Evolutionary conservation across 2,329 filamentous ascomycete genomes (phyloP).

Genomic region (Colletotrichum ledebouriae): DNA sequence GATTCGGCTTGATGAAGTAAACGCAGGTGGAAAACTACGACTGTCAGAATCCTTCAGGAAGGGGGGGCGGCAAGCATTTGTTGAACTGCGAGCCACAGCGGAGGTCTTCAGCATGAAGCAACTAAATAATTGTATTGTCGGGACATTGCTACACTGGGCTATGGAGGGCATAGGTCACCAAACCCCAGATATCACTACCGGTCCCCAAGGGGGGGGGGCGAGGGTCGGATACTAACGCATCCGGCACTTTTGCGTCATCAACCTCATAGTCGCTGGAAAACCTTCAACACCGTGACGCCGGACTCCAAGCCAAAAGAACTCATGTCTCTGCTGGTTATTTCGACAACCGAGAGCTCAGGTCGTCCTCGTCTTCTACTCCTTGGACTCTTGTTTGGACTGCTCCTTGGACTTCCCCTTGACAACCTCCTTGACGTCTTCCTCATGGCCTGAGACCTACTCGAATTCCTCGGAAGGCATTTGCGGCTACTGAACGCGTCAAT

Average conservation of each 20-base stretch:
- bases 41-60: not conserved
- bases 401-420: no score
- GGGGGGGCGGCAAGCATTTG: not conserved
- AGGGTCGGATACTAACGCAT: not conserved
- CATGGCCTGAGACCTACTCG: constrained; percentile 48
- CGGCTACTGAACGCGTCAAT: constrained; percentile 49
- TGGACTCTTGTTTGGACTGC: no score
- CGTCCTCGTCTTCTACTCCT: no score
- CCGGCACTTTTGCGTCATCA: constrained; percentile 23
- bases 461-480: constrained; percentile 62
- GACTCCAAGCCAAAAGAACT: constrained; percentile 24
- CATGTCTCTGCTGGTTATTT: not conserved
- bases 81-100: not conserved
- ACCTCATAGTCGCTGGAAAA: constrained; percentile 14
- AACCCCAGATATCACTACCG: not conserved
- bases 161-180: not conserved
- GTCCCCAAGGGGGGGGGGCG: not conserved
- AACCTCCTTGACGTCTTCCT: no score
- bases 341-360: constrained; percentile 2
- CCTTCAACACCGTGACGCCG: constrained; percentile 37
- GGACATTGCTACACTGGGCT: constrained; percentile 9
- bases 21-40: not conserved
- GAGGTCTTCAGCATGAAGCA: constrained; percentile 6
- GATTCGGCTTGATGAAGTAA: constrained; percentile 75
- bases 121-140: constrained; percentile 25